A percentile compares a stretch with the other conserved stretches of the same genome.
Conservation (phyloP, 2,329 filamentous ascomycete species). For the Sordariomycetes sp. region DNA sequence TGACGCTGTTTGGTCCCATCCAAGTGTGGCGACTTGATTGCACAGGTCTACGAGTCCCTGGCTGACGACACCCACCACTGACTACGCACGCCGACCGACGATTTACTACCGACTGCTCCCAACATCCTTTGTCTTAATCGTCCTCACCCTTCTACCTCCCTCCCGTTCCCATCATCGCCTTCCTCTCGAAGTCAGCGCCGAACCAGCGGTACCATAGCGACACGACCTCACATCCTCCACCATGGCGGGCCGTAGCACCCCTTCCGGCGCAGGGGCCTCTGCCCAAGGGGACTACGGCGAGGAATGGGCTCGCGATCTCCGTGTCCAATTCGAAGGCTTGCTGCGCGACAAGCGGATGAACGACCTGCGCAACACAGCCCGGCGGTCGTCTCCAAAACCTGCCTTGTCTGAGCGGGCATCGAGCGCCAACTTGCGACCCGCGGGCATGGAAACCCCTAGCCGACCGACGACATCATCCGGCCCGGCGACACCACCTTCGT, state of each 20-base stretch:
- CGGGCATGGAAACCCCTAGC: slow-evolving; percentile 26
- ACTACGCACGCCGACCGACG: slow-evolving; percentile 2
- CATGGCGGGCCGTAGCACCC: slow-evolving; percentile 29
- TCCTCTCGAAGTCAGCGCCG: too few relatives aligned
- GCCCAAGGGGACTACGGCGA: slow-evolving; percentile 47
- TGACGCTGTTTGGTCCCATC: too few relatives aligned
- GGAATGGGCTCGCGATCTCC: slow-evolving; percentile 69
- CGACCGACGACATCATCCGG: slow-evolving; percentile 38
- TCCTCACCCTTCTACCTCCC: too few relatives aligned
- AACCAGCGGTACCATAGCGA: too few relatives aligned
- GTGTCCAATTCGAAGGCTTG: slow-evolving; percentile 76
- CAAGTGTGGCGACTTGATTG: too few relatives aligned
- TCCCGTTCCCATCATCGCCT: too few relatives aligned
- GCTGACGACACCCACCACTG: slow-evolving; percentile 6
- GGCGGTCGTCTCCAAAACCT: slow-evolving; percentile 56
- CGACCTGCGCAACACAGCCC: slow-evolving; percentile 48
- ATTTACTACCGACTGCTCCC: too few relatives aligned
- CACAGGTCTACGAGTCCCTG: slow-evolving; percentile 10
- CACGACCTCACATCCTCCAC: too few relatives aligned
- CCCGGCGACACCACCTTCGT: slow-evolving; percentile 31
- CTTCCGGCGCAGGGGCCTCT: slow-evolving; percentile 18
- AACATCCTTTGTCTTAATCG: too few relatives aligned
- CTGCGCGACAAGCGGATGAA: slow-evolving; percentile 82
- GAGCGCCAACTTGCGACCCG: slow-evolving; percentile 33
- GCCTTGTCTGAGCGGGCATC: slow-evolving; percentile 39